Conservation (phyloP, 306 rosid genomes). For the Sicyos edulis region DNA sequence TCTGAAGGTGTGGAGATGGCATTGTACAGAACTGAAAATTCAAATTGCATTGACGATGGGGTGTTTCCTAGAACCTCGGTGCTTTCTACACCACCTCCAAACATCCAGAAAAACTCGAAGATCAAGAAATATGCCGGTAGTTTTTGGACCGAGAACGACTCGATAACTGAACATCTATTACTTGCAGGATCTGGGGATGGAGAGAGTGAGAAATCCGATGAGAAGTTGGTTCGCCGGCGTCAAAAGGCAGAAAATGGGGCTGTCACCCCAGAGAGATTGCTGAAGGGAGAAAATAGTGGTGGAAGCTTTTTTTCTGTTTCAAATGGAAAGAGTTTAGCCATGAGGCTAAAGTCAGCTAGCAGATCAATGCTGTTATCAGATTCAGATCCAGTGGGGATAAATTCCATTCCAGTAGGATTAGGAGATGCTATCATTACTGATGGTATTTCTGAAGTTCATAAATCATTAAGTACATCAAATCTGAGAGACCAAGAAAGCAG, state of each 20-base stretch:
- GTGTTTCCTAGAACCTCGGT: constrained; percentile 41
- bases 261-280: constrained; percentile 46
- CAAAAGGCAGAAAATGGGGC: constrained; percentile 46
- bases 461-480: constrained; percentile 62
- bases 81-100: constrained; percentile 28
- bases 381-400: constrained; percentile 54
- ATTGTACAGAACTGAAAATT: constrained; percentile 37
- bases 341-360: constrained; percentile 68
- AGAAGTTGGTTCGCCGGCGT: constrained; percentile 74
- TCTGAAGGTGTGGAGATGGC: constrained; percentile 57
- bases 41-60: constrained; percentile 37
- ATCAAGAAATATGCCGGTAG: constrained; percentile 36
- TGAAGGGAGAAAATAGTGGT: constrained; percentile 50
- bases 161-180: constrained; percentile 28
- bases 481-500: constrained; percentile 63
- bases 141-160: constrained; percentile 43
- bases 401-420: constrained; percentile 53
- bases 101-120: constrained; percentile 30
- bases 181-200: constrained; percentile 40
- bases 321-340: constrained; percentile 51
- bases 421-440: constrained; percentile 65
- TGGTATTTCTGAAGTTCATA: constrained; percentile 41
- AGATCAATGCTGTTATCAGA: constrained; percentile 38
- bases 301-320: constrained; percentile 50
- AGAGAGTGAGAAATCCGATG: constrained; percentile 53